phyloP scores from a whole-genome alignment of 2,329 filamentous ascomycete genomes.

The Ophiocordyceps polyrhachis-furcata region DNA sequence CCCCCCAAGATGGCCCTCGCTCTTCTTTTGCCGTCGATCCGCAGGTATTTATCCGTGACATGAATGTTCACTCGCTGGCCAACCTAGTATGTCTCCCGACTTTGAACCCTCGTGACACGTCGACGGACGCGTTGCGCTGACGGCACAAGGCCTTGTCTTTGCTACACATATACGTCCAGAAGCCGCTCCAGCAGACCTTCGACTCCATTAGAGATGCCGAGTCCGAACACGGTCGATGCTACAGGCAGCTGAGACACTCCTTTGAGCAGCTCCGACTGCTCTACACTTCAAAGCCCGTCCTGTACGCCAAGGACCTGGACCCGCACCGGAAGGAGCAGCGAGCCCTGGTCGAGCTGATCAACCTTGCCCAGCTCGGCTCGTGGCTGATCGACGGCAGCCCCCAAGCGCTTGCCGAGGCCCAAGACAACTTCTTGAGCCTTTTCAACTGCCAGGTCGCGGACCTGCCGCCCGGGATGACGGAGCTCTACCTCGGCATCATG shows the following conservation, averaged over 20 bases:
- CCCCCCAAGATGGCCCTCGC: slow-evolving; percentile 7
- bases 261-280: slow-evolving; percentile 16
- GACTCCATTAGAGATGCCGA: slow-evolving; percentile 14
- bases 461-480: slow-evolving; percentile 21
- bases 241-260: slow-evolving; percentile 12
- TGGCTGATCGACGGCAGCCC: slow-evolving; percentile 20
- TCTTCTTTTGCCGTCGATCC: slow-evolving; percentile 17
- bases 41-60: slow-evolving; percentile 17
- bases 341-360: slow-evolving; percentile 25
- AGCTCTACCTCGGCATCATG: slow-evolving; percentile 27
- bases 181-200: slow-evolving; percentile 17
- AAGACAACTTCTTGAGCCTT: slow-evolving; percentile 25
- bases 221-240: slow-evolving; percentile 15
- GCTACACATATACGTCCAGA: slow-evolving; percentile 18
- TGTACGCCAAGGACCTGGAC: slow-evolving; percentile 17
- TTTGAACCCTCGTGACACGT: not conserved
- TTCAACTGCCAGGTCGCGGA: slow-evolving; percentile 27
- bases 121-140: not conserved
- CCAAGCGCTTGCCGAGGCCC: slow-evolving; percentile 20
- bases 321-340: slow-evolving; percentile 13
- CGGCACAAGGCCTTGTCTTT: slow-evolving; percentile 17
- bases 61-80: slow-evolving; percentile 19
- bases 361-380: slow-evolving; percentile 26
- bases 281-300: slow-evolving; percentile 13
- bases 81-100: slow-evolving; percentile 18